A percentile compares a stretch with the other conserved stretches of the same genome.
Evolutionary conservation across 805 yeast species (phyloP).

Genomic region (Candida piceae): DNA sequence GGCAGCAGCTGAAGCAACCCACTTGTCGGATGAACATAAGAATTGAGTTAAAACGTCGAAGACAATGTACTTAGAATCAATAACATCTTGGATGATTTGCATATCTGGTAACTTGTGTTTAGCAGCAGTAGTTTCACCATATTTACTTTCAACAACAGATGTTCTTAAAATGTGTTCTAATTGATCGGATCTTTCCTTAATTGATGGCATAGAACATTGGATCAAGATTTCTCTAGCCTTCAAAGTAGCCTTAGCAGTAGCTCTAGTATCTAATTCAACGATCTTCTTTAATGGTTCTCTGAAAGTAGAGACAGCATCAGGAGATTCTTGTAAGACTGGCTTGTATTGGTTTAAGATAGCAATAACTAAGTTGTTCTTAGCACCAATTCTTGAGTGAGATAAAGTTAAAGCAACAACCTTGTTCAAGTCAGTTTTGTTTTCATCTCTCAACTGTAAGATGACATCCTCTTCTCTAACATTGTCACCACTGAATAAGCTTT

Average conservation of each 20-base stretch:
- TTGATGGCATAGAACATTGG: conserved; percentile 94
- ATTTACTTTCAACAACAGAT: conserved; percentile 82
- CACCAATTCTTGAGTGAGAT: conserved; percentile 90
- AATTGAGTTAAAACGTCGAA: conserved; percentile 95
- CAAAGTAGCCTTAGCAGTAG: conserved; percentile 88
- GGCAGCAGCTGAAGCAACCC: conserved; percentile 92
- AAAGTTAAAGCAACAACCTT: conserved; percentile 69
- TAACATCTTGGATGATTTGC: conserved; percentile 79
- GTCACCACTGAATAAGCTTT: conserved; percentile 70
- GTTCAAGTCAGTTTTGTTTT: conserved; percentile 67
- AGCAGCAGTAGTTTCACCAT: conserved; percentile 73
- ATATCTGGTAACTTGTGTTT: conserved; percentile 79
- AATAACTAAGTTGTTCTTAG: conserved; percentile 83
- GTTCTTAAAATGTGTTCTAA: conserved; percentile 91
- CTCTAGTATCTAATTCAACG: conserved; percentile 85
- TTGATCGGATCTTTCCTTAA: conserved; percentile 94
- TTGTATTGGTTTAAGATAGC: conserved; percentile 83
- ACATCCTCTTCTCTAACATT: conserved; percentile 85
- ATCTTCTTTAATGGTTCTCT: conserved; percentile 69
- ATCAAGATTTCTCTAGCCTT: conserved; percentile 95
- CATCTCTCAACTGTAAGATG: conserved; percentile 80
- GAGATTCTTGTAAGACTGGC: conserved; percentile 67
- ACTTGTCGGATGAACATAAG: conserved; percentile 74
- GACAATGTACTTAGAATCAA: conserved; percentile 93
- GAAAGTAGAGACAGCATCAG: conserved; percentile 61